These are phyloP conservation scores for Cardamine chenopodiifolia DNA, from an alignment of 345 rosid genomes.

Conservation along the genomic window DNA sequence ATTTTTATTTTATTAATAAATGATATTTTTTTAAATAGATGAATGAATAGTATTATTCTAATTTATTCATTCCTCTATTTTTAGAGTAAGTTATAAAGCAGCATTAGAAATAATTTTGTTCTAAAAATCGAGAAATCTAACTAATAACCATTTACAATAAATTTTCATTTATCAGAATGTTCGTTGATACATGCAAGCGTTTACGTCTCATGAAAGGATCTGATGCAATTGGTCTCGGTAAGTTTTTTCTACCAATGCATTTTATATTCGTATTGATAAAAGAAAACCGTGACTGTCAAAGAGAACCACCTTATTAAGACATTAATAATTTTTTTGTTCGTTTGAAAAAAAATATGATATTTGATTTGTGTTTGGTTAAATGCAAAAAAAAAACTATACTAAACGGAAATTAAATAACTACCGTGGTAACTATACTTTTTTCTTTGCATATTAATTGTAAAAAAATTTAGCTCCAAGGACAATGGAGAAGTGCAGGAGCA, in stretches of 20 bases:
- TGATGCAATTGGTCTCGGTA: slow-evolving; percentile 82
- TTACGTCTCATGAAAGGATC: slow-evolving; percentile 86
- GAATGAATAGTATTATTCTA: no score
- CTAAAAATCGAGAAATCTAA: no score
- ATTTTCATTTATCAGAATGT: slow-evolving; percentile 58
- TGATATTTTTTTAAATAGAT: no score
- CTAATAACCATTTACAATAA: neutral
- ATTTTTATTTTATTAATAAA: no score
- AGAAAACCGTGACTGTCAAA: neutral
- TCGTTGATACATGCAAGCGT: slow-evolving; percentile 86
- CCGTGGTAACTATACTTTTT: no score
- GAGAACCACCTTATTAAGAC: neutral
- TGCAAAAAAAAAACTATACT: neutral
- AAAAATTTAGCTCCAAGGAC: slow-evolving; percentile 73
- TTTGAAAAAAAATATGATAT: neutral
- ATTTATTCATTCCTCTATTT: no score
- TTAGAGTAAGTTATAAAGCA: no score
- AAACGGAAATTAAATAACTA: neutral
- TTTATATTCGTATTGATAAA: neutral
- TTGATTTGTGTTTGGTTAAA: neutral
- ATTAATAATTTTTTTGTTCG: neutral
- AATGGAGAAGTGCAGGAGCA: slow-evolving; percentile 78
- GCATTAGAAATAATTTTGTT: no score
- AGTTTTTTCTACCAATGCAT: slow-evolving; percentile 8
- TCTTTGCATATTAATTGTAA: neutral